These are phyloP conservation scores for Sindora glabra DNA, from an alignment of 306 rosid species.

Conservation along the genomic window DNA sequence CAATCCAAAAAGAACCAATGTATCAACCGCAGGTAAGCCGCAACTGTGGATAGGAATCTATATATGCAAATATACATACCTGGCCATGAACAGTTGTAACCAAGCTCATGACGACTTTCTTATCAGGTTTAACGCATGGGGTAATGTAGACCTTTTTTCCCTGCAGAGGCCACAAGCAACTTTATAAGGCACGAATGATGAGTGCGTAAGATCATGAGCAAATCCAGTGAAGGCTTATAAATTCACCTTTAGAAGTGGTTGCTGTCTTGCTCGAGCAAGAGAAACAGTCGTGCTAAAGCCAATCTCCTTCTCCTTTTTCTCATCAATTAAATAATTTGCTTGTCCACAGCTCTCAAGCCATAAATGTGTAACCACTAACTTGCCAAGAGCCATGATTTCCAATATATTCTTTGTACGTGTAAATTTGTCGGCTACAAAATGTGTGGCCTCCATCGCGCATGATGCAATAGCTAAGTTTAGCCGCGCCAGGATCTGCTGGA, in stretches of 20 bases:
- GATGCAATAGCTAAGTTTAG: constrained; percentile 56
- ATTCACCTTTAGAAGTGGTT: constrained; percentile 64
- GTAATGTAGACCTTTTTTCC: constrained; percentile 34
- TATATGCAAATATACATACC: constrained; percentile 19
- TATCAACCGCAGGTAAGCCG: constrained; percentile 8
- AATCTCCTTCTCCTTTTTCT: constrained; percentile 89
- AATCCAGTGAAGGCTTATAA: neutral
- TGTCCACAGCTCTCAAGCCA: constrained; percentile 89
- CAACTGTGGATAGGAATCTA: constrained; percentile 4
- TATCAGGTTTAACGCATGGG: constrained; percentile 41
- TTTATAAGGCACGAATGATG: neutral
- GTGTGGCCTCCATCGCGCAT: constrained; percentile 72
- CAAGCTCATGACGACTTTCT: constrained; percentile 27
- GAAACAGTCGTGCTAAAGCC: constrained; percentile 84
- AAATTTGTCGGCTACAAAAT: constrained; percentile 84
- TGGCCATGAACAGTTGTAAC: constrained; percentile 42
- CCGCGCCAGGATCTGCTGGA: constrained; percentile 50
- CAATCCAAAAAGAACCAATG: neutral
- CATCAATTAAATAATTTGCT: constrained; percentile 74
- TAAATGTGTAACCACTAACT: constrained; percentile 71
- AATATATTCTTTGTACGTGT: constrained; percentile 88
- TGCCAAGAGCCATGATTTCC: constrained; percentile 82
- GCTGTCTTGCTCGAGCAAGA: constrained; percentile 56
- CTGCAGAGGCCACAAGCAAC: constrained; percentile 25
- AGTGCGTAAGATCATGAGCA: constrained; percentile 1